Evolutionary conservation across 208 protist species (phyloP).

Genomic region (Leishmania tropica): DNA sequence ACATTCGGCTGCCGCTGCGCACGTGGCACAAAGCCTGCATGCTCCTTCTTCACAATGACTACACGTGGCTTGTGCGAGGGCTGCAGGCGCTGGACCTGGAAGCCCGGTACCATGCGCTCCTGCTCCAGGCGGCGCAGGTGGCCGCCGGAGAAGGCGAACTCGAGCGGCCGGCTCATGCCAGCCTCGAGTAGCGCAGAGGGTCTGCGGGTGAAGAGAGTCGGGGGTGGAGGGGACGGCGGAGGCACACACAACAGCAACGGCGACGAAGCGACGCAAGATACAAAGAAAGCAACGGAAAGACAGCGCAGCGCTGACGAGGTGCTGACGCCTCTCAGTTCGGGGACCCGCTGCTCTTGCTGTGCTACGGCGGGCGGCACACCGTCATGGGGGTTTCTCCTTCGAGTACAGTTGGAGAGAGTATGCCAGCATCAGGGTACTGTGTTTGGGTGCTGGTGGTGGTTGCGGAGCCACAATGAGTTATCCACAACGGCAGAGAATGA

Average conservation of each 20-base stretch:
- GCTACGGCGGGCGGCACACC: background rate
- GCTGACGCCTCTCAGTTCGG: background rate
- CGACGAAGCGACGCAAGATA: background rate
- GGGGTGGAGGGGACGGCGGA: background rate
- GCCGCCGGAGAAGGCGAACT: slow-evolving; percentile 13
- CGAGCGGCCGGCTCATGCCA: slow-evolving; percentile 9
- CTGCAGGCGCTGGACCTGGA: slow-evolving; percentile 23
- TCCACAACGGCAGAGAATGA: background rate
- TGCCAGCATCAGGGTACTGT: background rate
- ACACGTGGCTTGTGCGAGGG: slow-evolving; percentile 22
- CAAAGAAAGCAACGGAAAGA: background rate
- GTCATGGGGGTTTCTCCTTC: background rate
- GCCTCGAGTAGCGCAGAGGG: background rate
- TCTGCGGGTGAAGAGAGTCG: background rate
- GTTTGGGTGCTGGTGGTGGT: background rate
- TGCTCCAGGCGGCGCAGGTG: slow-evolving; percentile 19
- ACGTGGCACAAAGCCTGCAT: slow-evolving; percentile 7
- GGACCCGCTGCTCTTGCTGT: background rate
- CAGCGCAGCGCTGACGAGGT: background rate
- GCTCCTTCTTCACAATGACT: slow-evolving; percentile 11
- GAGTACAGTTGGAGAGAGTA: background rate
- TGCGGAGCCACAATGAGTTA: background rate
- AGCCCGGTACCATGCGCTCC: slow-evolving; percentile 20
- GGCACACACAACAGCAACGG: background rate
- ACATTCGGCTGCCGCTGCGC: slow-evolving; percentile 10